Conservation (phyloP, 495 filamentous ascomycete species). For the Thozetella sp. region DNA sequence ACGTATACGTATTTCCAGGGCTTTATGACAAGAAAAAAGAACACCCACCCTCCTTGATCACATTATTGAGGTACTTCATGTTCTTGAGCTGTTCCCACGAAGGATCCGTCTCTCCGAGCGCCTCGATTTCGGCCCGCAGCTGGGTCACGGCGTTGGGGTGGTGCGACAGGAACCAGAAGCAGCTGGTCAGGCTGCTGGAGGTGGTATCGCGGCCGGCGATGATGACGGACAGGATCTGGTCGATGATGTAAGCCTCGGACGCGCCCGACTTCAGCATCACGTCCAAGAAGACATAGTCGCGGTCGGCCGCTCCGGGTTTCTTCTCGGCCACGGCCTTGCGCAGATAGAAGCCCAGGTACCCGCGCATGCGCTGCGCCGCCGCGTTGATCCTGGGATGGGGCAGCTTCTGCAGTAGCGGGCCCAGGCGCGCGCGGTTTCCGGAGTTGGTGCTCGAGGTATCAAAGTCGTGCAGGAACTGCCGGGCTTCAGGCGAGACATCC, state of each 20-base stretch:
- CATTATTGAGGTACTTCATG: constrained; percentile 52
- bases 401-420: constrained; percentile 52
- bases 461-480: constrained; percentile 37
- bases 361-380: constrained; percentile 39
- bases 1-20: background rate
- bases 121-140: constrained; percentile 48
- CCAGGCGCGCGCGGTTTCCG: constrained; percentile 50
- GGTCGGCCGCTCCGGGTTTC: constrained; percentile 12
- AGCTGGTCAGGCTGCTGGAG: constrained; percentile 55
- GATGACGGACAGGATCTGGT: constrained; percentile 54
- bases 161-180: constrained; percentile 64
- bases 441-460: constrained; percentile 34
- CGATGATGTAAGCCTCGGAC: constrained; percentile 33
- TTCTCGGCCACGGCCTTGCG: constrained; percentile 24
- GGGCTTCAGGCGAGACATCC: constrained; percentile 26
- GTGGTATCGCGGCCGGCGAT: constrained; percentile 64
- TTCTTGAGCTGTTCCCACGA: constrained; percentile 46
- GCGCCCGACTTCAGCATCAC: constrained; percentile 42
- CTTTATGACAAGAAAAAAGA: background rate
- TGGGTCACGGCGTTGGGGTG: constrained; percentile 48
- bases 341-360: constrained; percentile 43
- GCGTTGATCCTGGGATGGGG: constrained; percentile 47
- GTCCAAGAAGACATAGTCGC: constrained; percentile 53
- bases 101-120: constrained; percentile 24
- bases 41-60: constrained; percentile 43